Percentiles rank a stretch among this genome's conserved stretches.
phyloP scores from a whole-genome alignment of 2,329 filamentous ascomycete genomes.

The Aschersonia sp. region DNA sequence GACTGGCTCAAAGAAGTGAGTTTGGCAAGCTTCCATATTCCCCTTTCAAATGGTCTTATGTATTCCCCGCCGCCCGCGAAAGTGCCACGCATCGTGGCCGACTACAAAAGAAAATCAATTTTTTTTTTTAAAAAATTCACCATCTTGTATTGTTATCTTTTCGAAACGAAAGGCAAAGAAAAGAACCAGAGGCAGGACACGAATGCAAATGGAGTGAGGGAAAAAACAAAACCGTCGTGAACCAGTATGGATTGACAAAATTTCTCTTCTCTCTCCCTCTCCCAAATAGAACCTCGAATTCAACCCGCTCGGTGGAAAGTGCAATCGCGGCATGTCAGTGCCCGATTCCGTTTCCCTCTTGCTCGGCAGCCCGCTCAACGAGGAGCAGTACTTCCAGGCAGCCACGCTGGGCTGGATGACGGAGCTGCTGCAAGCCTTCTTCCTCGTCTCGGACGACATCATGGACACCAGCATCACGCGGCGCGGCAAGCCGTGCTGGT shows the following conservation, averaged over 20 bases:
- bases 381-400: slow-evolving; percentile 77
- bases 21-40: not conserved
- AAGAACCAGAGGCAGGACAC: no score
- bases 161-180: no score
- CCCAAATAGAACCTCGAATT: slow-evolving; percentile 54
- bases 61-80: no score
- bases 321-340: slow-evolving; percentile 97
- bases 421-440: slow-evolving; percentile 96
- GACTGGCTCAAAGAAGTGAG: slow-evolving; percentile 75
- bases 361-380: slow-evolving; percentile 51
- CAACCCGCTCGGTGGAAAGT: slow-evolving; percentile 91
- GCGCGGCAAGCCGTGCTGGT: slow-evolving; percentile 92
- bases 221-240: no score
- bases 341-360: slow-evolving; percentile 80
- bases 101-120: no score
- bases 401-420: slow-evolving; percentile 93
- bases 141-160: no score
- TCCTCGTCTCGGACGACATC: slow-evolving; percentile 96
- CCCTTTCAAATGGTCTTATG: no score
- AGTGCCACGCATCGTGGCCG: no score
- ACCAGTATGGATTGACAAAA: not conserved
- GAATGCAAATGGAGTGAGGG: no score
- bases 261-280: not conserved
- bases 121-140: no score
- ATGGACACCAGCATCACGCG: slow-evolving; percentile 96